These are phyloP conservation scores for Camelina neglecta DNA, from an alignment of 345 rosid genomes.

Conservation along the genomic window DNA sequence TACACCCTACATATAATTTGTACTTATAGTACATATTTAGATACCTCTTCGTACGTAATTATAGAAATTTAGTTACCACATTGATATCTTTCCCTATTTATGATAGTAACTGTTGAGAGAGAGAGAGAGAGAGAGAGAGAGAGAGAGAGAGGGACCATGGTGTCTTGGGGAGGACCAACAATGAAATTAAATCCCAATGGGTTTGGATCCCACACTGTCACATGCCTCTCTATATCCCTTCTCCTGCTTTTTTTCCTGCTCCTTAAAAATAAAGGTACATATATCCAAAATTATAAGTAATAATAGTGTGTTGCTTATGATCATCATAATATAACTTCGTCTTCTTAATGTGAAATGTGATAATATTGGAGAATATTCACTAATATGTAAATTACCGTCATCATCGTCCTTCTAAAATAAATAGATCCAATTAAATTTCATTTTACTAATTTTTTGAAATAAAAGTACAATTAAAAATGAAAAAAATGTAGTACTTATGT, in stretches of 20 bases:
- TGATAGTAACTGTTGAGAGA: constrained; percentile 16
- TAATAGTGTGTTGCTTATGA: neutral
- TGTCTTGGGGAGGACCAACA: constrained; percentile 67
- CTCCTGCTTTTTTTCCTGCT: constrained; percentile 37
- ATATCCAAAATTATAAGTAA: neutral
- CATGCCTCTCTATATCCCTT: constrained; percentile 41
- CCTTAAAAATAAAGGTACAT: constrained; percentile 32
- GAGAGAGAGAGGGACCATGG: constrained; percentile 53
- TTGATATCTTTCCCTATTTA: constrained; percentile 24
- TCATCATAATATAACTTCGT: neutral
- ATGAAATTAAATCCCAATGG: constrained; percentile 48
- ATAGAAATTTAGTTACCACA: constrained; percentile 30
- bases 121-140: constrained; percentile 36
- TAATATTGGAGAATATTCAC: neutral
- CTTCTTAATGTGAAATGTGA: constrained; percentile 23
- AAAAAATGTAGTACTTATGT: neutral
- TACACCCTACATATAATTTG: constrained; percentile 6
- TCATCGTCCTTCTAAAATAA: neutral
- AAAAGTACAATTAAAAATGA: neutral
- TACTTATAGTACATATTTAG: constrained; percentile 37
- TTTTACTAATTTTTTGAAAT: neutral
- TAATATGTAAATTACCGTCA: constrained; percentile 9
- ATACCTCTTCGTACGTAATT: constrained; percentile 39
- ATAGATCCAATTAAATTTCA: neutral
- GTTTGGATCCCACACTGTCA: constrained; percentile 66